These are phyloP conservation scores for Kazachstania psychrophila DNA, from an alignment of 805 yeast genomes.

Conservation along the genomic window DNA sequence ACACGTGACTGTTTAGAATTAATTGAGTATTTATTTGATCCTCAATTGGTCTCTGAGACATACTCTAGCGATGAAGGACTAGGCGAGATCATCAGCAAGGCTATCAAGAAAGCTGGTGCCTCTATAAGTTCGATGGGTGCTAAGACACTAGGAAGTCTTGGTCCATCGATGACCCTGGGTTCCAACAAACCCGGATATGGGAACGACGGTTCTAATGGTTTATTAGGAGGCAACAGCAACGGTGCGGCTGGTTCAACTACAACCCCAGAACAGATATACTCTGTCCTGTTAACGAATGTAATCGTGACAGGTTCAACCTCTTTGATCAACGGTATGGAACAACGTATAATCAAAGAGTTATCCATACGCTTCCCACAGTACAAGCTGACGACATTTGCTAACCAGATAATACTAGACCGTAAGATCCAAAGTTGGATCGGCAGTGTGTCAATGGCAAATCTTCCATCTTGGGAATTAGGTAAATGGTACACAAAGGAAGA, in stretches of 20 bases:
- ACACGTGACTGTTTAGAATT: slow-evolving; percentile 20
- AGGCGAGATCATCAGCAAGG: slow-evolving; percentile 20
- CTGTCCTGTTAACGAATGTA: slow-evolving; percentile 41
- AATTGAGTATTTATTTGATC: slow-evolving; percentile 26
- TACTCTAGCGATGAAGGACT: slow-evolving; percentile 20
- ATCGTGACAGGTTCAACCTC: slow-evolving; percentile 77
- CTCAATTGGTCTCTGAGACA: slow-evolving; percentile 13
- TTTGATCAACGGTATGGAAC: slow-evolving; percentile 71
- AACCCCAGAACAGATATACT: slow-evolving; percentile 26
- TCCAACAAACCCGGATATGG: too few relatives aligned
- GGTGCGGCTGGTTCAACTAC: slow-evolving; percentile 6
- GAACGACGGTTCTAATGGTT: background rate
- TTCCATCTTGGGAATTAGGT: slow-evolving; percentile 27
- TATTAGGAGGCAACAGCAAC: background rate
- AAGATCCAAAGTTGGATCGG: slow-evolving; percentile 79
- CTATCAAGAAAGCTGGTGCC: slow-evolving; percentile 25
- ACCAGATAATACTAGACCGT: slow-evolving; percentile 67
- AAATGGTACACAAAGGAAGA: slow-evolving; percentile 22
- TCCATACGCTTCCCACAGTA: slow-evolving; percentile 67
- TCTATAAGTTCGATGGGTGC: slow-evolving; percentile 14
- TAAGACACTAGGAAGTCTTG: slow-evolving; percentile 9
- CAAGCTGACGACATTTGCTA: slow-evolving; percentile 75
- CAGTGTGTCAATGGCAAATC: slow-evolving; percentile 35
- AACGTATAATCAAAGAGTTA: slow-evolving; percentile 63
- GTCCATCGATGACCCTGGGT: slow-evolving; percentile 10